Evolutionary conservation across 2,329 filamentous ascomycete genomes (phyloP), one percentile per base, ranked within the genome.

Genomic region (Paraphaeosphaeria sporulosa): DNA sequence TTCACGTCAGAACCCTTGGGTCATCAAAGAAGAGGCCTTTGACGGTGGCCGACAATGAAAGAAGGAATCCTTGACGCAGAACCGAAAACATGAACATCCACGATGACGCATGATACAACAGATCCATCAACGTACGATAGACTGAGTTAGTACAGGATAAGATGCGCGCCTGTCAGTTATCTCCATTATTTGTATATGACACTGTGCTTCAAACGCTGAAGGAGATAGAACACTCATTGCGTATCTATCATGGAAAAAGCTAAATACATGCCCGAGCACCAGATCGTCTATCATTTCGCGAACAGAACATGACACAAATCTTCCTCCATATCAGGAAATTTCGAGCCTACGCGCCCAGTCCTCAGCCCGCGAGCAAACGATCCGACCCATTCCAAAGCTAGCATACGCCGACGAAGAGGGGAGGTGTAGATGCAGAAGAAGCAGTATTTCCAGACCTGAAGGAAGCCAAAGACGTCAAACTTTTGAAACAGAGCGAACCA

Each of bases 201-300:
- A 21, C 1, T 30, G 19, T 46, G 30, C 27, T n/a, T 13, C 21
- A 57, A 48, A 38, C 36, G 47, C 42, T 64, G 57, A 66, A 69
- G 63, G 69, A 62, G 30, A 21, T 42, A 42, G 61, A 71, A 62
- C 66, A 67, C 48, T 63, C 61, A 62, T 68, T 71, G 64, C 62
- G 58, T 59, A 64, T 74, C 71, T 74, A 72, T 62, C 62, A 52
- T 62, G 21, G n/a, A 23, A 61, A 58, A 66, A 55, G 64, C 67
- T 75, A 71, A 69, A 69, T 75, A 74, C 70, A 75, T 74, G 72
- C 68, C 65, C 66, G 68, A 67, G 67, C 71, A 71, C 64, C 49
- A 60, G 67, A 63, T 65, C 66, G 63, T 75, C 71, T 75, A 71
- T 64, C 64, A 52, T 66, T 57, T 43, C 63, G 60, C 63, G 56